Evolutionary conservation across 176 grass and related monocot species (phyloP), one percentile per base, ranked within the genome.

Genomic region (bread wheat (Triticum aestivum)): DNA sequence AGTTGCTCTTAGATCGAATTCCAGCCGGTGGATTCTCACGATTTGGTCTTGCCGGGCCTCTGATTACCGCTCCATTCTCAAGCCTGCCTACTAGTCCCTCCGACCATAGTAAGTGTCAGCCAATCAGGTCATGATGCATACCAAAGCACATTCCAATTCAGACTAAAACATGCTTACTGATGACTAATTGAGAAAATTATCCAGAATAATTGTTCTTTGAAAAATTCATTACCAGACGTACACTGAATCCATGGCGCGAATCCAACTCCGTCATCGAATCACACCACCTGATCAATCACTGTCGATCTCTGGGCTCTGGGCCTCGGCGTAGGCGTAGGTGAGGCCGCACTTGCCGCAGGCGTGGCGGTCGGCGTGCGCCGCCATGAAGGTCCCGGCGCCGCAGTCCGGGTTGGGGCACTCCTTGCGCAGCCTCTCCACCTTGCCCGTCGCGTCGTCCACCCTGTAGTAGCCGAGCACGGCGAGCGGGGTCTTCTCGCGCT

Each of bases 361-460:
- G 77, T 45, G 61, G 12, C 82, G 77, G 82, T 81, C 82, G 17
- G n/a, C 58, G 77, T 89, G 87, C 30, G 74, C 65, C n/a, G 75
- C 87, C 86, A 88, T 88, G 86, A 78, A 83, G 33, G 65, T 44
- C 2, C 80, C 86, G 9, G 51, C 77, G 52, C 77, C 77, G 66
- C 79, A 83, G 5, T 83, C 73, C 13, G 73, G 73, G 73, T 77
- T 77, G 73, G 86, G 73, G 64, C 86, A 88, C 12, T 61, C 66
- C 85, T 33, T 70, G 27, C 81, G 81, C 29, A 84, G 65, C 29
- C 87, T 42, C 65, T 84, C 38, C 4, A 84, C 87, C 87, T 73
- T 56, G 8, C 87, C 87, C n/a, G 82, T 74, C 3, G 17, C 87
- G 15, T 88, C 82, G 41, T 88, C 90, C 61, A 91, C 86, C n/a